phyloP scores from a whole-genome alignment of 2,329 filamentous ascomycete species.

The Beauveria rudraprayagi region DNA sequence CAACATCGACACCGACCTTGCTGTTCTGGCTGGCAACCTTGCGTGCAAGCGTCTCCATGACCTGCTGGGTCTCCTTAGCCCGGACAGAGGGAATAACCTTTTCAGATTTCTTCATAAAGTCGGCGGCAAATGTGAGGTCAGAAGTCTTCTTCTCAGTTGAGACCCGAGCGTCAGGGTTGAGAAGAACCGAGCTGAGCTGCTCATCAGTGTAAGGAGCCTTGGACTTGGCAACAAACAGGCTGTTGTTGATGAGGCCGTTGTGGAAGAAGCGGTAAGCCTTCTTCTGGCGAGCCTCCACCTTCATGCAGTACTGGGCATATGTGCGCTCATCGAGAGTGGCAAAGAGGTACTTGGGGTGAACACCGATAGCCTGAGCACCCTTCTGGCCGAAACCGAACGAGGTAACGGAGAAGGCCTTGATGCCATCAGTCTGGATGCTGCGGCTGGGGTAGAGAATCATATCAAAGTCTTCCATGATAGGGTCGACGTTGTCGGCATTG shows the following conservation, averaged over 20 bases:
- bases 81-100: conserved; percentile 43
- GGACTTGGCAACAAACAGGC: conserved; percentile 90
- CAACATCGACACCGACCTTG: conserved; percentile 89
- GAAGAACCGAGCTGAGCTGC: conserved; percentile 78
- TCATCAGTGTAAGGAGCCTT: conserved; percentile 84
- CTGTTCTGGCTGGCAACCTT: conserved; percentile 49
- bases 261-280: conserved; percentile 99
- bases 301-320: conserved; percentile 73
- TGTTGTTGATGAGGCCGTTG: conserved; percentile 96
- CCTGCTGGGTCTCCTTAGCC: conserved; percentile 58
- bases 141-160: conserved; percentile 78
- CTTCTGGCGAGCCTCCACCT: conserved; percentile 92
- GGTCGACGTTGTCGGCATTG: conserved; percentile 95
- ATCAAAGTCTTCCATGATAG: conserved; percentile 95
- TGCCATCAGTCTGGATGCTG: conserved; percentile 90
- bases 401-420: conserved; percentile 98
- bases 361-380: conserved; percentile 92
- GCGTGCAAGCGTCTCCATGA: conserved; percentile 70
- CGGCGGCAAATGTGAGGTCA: conserved; percentile 62
- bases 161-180: conserved; percentile 90
- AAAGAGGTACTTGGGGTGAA: conserved; percentile 93
- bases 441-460: conserved; percentile 96
- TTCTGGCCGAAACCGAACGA: conserved; percentile 99
- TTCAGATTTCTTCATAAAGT: conserved; percentile 58
- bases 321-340: conserved; percentile 84